Base-by-base conservation (phyloP, 1,284 basidiomycete genomes). In the Golubevia sp. region DNA sequence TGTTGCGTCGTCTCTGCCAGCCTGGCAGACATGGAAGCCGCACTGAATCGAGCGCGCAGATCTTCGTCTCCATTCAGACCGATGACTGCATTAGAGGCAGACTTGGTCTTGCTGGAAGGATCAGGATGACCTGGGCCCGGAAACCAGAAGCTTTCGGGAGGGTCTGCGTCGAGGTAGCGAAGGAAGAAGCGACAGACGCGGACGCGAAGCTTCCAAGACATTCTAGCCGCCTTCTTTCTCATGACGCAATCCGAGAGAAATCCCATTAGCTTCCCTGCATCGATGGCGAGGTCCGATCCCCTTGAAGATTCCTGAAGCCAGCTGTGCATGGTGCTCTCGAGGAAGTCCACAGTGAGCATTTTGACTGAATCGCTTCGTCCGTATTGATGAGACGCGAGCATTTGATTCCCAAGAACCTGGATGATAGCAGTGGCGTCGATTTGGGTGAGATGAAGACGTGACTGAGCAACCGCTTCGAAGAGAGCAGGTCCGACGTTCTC, bases 21-120 rank as follows among this genome's bases (percentile, higher is more conserved):
- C 2, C 86, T 85, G 2, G 91, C 88, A 27, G 88, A 88, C 4
- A 89, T 86, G 2, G 88, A 85, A 1, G 91, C 90, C 0, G 88
- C 88, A 23, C 92, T 89, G 71, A 93, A 91, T 4, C 95, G 90
- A 34, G 97, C 90, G 24, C 94, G 89, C n/a, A 91, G 89, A 80
- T 98, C 95, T 52, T 85, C 82, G 81, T 97, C 95, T 20, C 82
- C 75, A 24, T 87, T 86, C 64, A 92, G 77, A 15, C 75, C 77
- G 5, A 87, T 87, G 44, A 93, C 85, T 55, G 91, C 79, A 21
- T 82, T 80, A n/a, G 84, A 70, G n/a, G 82, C 61, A 59, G 63
- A 68, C n/a, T n/a, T n/a, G n/a, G n/a, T n/a, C n/a, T n/a, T n/a
- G n/a, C n/a, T n/a, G n/a, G 20, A 49, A 49, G 48, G 18, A 18